phyloP scores from a whole-genome alignment of 306 rosid genomes.

The Castanospermum australe region DNA sequence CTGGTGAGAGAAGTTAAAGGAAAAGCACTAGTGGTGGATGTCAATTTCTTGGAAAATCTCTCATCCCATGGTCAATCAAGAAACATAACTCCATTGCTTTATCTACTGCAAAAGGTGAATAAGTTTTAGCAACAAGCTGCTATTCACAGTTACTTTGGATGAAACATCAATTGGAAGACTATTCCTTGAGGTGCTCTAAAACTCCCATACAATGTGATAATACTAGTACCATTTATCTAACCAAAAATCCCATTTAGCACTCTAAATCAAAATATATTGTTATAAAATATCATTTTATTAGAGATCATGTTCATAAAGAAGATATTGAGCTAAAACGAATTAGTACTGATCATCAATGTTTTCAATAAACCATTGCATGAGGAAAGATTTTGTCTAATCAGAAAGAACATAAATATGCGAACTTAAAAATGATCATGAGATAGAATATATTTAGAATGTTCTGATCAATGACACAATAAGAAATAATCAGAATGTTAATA shows the following conservation, averaged over 20 bases:
- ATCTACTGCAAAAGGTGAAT: neutral
- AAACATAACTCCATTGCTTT: neutral
- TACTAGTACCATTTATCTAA: neutral
- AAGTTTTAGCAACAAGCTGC: neutral
- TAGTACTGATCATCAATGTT: too few species aligned
- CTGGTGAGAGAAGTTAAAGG: neutral
- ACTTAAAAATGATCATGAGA: too few species aligned
- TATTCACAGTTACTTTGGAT: neutral
- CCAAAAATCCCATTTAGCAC: neutral
- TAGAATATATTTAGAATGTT: too few species aligned
- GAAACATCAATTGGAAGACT: neutral
- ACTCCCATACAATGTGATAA: neutral
- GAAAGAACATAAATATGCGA: too few species aligned
- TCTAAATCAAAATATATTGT: neutral
- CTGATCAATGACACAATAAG: too few species aligned
- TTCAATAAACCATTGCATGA: too few species aligned
- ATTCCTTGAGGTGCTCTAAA: neutral
- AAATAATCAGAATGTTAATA: too few species aligned
- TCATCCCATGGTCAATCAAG: neutral
- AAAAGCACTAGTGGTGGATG: neutral
- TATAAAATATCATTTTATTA: too few species aligned
- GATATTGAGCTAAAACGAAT: neutral
- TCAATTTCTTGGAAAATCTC: neutral
- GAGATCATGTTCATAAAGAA: neutral
- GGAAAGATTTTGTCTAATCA: too few species aligned